These are phyloP conservation scores for Eragrostis nindensis DNA, from an alignment of 176 grass and related monocot genomes.

Conservation along the genomic window DNA sequence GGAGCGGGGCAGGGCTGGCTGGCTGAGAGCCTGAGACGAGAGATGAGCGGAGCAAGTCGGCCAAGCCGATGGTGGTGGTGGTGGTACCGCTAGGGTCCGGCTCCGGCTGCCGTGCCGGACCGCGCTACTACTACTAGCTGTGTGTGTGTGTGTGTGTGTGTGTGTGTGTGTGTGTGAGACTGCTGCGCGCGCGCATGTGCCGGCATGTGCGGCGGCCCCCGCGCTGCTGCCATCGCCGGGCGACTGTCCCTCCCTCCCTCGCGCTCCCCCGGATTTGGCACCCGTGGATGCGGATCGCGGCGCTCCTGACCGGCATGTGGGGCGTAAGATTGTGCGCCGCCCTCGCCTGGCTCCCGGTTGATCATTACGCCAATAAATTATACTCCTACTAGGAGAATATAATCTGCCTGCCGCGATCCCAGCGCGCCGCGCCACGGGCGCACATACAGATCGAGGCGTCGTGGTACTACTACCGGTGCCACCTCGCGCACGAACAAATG, in stretches of 20 bases:
- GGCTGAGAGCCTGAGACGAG: too few species aligned
- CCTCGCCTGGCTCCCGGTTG: not conserved
- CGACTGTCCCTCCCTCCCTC: not conserved
- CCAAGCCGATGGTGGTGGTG: not conserved
- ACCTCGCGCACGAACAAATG: too few species aligned
- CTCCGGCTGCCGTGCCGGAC: too few species aligned
- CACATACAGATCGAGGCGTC: not conserved
- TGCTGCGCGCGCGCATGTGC: conserved; percentile 52
- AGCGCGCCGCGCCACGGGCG: not conserved
- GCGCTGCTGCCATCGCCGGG: not conserved
- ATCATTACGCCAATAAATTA: not conserved
- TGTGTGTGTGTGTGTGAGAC: too few species aligned
- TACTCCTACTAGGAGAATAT: too few species aligned
- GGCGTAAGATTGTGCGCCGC: not conserved
- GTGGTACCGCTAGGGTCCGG: not conserved
- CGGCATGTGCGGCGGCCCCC: conserved; percentile 47
- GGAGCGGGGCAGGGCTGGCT: not conserved
- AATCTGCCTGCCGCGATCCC: conserved; percentile 15
- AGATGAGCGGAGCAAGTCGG: not conserved
- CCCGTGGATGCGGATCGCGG: conserved; percentile 15
- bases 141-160: too few species aligned
- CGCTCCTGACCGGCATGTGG: conserved; percentile 27
- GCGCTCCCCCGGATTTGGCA: not conserved
- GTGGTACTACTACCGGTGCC: too few species aligned
- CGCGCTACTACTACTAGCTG: too few species aligned